These are phyloP conservation scores for Lolium multiflorum DNA, from an alignment of 176 grass and related monocot genomes.

Conservation along the genomic window DNA sequence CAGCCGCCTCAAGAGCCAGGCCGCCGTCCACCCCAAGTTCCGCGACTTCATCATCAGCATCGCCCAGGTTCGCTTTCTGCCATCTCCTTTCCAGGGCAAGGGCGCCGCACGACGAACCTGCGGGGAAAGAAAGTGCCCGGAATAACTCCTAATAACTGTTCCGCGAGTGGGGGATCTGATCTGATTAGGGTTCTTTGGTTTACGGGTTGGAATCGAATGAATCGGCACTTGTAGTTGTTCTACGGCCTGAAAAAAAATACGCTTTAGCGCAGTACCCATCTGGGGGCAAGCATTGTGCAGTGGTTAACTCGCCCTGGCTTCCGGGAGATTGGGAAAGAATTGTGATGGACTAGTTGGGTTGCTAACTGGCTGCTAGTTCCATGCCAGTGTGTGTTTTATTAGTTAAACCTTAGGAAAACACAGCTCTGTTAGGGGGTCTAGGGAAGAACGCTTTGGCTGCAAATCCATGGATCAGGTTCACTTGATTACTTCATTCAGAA, in stretches of 20 bases:
- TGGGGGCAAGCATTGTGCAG: background rate
- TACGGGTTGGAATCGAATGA: background rate
- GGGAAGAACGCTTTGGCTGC: background rate
- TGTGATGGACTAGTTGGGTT: background rate
- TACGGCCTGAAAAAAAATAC: background rate
- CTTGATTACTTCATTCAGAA: background rate
- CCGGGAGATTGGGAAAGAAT: background rate
- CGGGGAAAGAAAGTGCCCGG: background rate
- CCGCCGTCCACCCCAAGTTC: slow-evolving; percentile 89
- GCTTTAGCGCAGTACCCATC: background rate
- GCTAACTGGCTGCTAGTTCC: too few species aligned
- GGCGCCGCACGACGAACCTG: too few species aligned
- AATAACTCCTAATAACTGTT: background rate
- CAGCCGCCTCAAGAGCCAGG: slow-evolving; percentile 88
- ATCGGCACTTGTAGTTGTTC: background rate
- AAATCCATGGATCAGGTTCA: background rate
- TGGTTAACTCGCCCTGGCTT: slow-evolving; percentile 7
- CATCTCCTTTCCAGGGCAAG: background rate
- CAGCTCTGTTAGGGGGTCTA: background rate
- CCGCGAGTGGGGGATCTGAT: slow-evolving; percentile 14
- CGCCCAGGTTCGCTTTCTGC: slow-evolving; percentile 61
- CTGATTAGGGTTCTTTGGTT: background rate
- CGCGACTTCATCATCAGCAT: slow-evolving; percentile 79
- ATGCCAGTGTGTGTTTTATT: background rate
- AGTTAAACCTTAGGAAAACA: background rate